Conservation (phyloP, 2,329 filamentous ascomycete species). For the Stromatinia cepivora region DNA sequence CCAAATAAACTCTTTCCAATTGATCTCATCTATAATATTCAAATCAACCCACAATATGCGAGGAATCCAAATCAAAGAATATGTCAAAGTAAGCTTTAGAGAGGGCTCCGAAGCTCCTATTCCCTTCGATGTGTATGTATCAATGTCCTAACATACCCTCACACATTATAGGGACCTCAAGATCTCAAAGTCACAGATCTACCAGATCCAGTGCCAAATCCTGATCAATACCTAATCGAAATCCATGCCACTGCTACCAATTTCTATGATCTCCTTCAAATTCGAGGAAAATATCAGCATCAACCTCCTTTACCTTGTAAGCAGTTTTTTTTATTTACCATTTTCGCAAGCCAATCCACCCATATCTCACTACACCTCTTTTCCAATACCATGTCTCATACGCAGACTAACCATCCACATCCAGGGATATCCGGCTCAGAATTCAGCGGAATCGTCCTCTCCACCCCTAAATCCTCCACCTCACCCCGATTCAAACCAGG, state of each 20-base stretch:
- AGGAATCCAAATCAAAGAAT: slow-evolving; percentile 71
- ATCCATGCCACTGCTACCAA: slow-evolving; percentile 88
- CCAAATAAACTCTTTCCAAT: background rate
- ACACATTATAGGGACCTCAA: slow-evolving; percentile 61
- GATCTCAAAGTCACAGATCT: slow-evolving; percentile 76
- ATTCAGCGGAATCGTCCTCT: slow-evolving; percentile 77
- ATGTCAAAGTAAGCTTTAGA: slow-evolving; percentile 61
- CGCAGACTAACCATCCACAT: background rate
- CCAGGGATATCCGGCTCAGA: slow-evolving; percentile 72
- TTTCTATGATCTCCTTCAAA: slow-evolving; percentile 96
- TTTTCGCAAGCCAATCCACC: background rate
- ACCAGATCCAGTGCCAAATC: slow-evolving; percentile 69
- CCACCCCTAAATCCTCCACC: slow-evolving; percentile 56
- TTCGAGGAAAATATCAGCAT: slow-evolving; percentile 92
- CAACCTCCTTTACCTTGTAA: slow-evolving; percentile 78
- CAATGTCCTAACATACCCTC: slow-evolving; percentile 2
- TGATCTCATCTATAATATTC: background rate
- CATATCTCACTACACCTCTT: background rate
- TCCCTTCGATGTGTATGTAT: background rate
- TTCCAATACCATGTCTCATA: too few relatives aligned
- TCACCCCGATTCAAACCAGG: slow-evolving; percentile 70
- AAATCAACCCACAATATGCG: slow-evolving; percentile 57
- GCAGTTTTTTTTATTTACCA: background rate
- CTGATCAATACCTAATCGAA: slow-evolving; percentile 79
- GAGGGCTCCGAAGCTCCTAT: background rate